These are phyloP conservation scores for Anthracocystis walkeri DNA, from an alignment of 1,284 basidiomycete genomes.

Conservation along the genomic window DNA sequence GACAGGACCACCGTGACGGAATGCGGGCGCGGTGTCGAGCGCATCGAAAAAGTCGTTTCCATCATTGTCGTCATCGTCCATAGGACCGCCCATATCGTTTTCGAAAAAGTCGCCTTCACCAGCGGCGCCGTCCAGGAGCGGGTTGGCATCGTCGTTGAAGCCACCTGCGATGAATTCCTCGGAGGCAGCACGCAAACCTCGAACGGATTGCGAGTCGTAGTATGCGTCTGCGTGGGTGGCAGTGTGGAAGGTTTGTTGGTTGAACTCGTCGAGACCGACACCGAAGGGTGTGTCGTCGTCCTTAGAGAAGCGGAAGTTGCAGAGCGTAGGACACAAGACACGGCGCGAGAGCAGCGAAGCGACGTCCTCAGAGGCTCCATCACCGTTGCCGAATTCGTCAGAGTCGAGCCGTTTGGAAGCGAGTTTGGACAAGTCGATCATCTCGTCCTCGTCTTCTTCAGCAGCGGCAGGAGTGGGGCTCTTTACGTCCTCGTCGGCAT, in stretches of 20 bases:
- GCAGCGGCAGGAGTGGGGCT: conserved; percentile 24
- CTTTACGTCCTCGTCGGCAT: conserved; percentile 14
- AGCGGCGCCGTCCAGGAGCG: conserved; percentile 20
- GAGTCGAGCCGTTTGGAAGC: conserved; percentile 51
- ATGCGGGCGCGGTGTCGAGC: conserved; percentile 32
- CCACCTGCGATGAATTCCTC: conserved; percentile 28
- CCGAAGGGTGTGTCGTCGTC: conserved; percentile 60
- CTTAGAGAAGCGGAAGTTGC: conserved; percentile 60
- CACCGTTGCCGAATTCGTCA: conserved; percentile 22
- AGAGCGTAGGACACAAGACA: conserved; percentile 57
- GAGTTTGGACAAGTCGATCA: conserved; percentile 56
- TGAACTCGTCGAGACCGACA: conserved; percentile 50
- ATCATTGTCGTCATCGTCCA: conserved; percentile 39
- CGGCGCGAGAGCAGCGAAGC: conserved; percentile 50
- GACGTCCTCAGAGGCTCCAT: conserved; percentile 22
- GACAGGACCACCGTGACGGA: conserved; percentile 38
- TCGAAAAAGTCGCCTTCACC: conserved; percentile 46
- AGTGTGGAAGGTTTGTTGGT: conserved; percentile 43
- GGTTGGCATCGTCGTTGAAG: conserved; percentile 31
- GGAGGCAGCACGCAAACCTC: conserved; percentile 26
- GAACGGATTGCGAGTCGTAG: conserved; percentile 19
- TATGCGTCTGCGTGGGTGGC: conserved; percentile 31
- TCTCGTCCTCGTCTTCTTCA: conserved; percentile 23
- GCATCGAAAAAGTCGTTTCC: conserved; percentile 70
- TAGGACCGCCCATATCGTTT: conserved; percentile 19